Conservation (phyloP, 306 rosid species). For the Luffa aegyptiaca region DNA sequence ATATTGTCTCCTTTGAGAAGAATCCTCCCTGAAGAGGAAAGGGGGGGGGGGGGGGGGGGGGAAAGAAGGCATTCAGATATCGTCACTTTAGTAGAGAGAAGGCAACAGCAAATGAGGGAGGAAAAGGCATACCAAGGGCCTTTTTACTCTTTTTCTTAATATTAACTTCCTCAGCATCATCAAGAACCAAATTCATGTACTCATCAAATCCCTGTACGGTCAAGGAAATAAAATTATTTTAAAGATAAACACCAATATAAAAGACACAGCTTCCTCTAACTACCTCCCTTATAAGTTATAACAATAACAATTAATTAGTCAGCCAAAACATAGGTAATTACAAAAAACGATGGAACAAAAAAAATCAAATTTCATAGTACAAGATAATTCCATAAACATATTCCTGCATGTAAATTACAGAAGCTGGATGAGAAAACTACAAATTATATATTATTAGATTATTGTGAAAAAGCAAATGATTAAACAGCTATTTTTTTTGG, state of each 20-base stretch:
- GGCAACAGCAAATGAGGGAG: not conserved
- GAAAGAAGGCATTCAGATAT: conserved; percentile 10
- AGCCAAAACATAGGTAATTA: not conserved
- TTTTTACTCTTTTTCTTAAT: conserved; percentile 71
- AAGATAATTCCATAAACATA: not conserved
- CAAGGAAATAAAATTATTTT: not conserved
- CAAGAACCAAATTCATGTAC: conserved; percentile 59
- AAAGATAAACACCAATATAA: not conserved
- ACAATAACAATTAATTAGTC: not conserved
- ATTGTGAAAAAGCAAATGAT: not conserved
- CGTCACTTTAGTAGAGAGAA: not conserved
- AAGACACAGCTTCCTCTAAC: not conserved
- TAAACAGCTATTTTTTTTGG: not conserved
- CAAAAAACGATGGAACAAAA: not conserved
- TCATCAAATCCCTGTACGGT: conserved; percentile 56
- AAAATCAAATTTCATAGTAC: not conserved
- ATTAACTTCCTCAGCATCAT: conserved; percentile 68
- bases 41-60: too few relatives aligned
- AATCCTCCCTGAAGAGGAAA: conserved; percentile 52
- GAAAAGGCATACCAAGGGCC: conserved; percentile 34
- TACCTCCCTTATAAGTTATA: not conserved
- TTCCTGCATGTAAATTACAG: not conserved
- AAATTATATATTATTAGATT: not conserved
- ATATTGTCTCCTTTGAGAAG: conserved; percentile 89
- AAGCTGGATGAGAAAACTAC: not conserved